Evolutionary conservation across 2,329 filamentous ascomycete genomes (phyloP).

Genomic region (Neocucurbitaria cava): DNA sequence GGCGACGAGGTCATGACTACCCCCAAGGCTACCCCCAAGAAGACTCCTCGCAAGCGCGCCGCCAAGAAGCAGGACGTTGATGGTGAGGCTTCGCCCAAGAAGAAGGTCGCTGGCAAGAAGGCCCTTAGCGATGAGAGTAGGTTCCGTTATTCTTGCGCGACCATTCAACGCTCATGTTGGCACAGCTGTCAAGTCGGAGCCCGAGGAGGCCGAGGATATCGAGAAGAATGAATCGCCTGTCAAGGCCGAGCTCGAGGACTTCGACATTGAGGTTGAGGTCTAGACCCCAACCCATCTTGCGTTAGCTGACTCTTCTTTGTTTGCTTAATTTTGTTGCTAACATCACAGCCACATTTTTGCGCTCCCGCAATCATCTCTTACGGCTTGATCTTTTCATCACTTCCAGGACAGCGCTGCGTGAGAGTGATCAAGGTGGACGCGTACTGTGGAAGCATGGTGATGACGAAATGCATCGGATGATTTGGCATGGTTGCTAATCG

Average conservation of each 20-base stretch:
- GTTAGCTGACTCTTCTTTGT: neutral
- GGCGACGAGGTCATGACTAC: slow-evolving; percentile 18
- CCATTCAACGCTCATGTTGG: slow-evolving; percentile 6
- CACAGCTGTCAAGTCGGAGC: slow-evolving; percentile 16
- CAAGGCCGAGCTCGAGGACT: slow-evolving; percentile 5
- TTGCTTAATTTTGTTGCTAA: neutral
- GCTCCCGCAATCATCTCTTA: neutral
- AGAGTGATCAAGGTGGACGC: neutral
- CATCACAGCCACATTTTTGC: neutral
- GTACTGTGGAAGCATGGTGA: neutral
- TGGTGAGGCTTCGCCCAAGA: slow-evolving; percentile 41
- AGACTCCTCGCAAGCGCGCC: slow-evolving; percentile 40
- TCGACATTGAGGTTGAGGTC: slow-evolving; percentile 18
- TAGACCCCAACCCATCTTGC: slow-evolving; percentile 8
- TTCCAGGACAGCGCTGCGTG: neutral
- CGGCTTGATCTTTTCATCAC: neutral
- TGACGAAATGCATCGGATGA: neutral
- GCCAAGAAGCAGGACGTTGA: slow-evolving; percentile 43
- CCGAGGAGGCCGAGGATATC: slow-evolving; percentile 6
- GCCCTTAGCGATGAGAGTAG: slow-evolving; percentile 24
- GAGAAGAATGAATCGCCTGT: neutral
- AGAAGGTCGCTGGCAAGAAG: slow-evolving; percentile 39
- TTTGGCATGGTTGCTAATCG: neutral
- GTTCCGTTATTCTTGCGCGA: neutral
- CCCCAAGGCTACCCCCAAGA: slow-evolving; percentile 35